Conservation (phyloP, 2,329 filamentous ascomycete species). For the Pseudonectria foliicola region DNA sequence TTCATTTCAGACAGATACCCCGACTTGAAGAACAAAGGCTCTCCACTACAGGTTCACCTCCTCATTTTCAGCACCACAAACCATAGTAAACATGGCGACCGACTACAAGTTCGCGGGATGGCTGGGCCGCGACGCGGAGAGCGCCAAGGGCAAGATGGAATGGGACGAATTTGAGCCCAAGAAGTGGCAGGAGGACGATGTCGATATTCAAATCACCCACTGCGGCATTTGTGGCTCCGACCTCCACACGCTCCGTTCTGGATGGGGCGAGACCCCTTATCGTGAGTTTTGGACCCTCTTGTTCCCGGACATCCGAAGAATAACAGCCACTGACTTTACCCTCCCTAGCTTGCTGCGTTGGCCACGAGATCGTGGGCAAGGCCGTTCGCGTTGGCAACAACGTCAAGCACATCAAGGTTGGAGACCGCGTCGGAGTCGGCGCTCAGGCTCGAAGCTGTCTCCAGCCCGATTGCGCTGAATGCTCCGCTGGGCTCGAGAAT, state of each 20-base stretch:
- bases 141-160: conserved; percentile 44
- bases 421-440: conserved; percentile 43
- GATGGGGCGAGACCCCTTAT: conserved; percentile 29
- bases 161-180: conserved; percentile 55
- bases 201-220: conserved; percentile 59
- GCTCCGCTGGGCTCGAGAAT: conserved; percentile 46
- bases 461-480: conserved; percentile 5
- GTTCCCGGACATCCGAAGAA: neutral
- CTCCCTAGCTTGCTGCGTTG: conserved; percentile 44
- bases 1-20: no score
- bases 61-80: no score
- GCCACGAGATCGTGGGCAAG: conserved; percentile 58
- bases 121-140: conserved; percentile 35
- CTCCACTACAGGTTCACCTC: no score
- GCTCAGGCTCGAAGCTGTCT: conserved; percentile 16
- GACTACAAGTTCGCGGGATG: conserved; percentile 45
- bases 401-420: conserved; percentile 46
- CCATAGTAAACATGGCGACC: conserved; percentile 18
- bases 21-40: no score
- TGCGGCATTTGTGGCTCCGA: conserved; percentile 61
- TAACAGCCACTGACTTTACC: conserved; percentile 13
- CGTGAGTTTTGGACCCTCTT: conserved; percentile 11
- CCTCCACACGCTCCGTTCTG: conserved; percentile 50
- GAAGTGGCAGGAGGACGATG: conserved; percentile 57
- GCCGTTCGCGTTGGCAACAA: conserved; percentile 47